Base-by-base conservation (phyloP, 805 yeast genomes). In the Starmerella ratchasimensis region DNA sequence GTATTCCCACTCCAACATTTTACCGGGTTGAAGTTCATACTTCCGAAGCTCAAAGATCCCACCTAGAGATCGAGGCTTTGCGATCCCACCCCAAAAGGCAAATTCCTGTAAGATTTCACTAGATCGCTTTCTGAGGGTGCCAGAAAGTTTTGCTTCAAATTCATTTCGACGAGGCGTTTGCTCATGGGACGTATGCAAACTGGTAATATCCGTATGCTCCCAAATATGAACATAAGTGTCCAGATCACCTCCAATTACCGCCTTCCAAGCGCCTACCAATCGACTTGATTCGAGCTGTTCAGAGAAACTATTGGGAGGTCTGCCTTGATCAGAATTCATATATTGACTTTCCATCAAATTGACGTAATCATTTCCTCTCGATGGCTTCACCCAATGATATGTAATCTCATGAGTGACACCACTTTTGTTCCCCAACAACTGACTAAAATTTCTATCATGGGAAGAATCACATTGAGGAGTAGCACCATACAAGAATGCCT, bases 61-160 rank as follows among this genome's bases (percentile, higher is more conserved):
- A 16, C 68, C 68, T 14, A 59, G 51, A 20, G 48, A 40, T 18
- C 59, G 60, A 5, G 68, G 67, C 1, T 60, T 48, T 3, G 67
- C 61, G 9, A 67, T 62, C 11, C 66, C 67, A 14, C 67, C 67
- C 67, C 67, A 62, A 50, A 62, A 62, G 37, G 55, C 50, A 51
- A 62, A 62, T 44, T 62, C 67, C 38, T 63, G 67, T 46, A 60
- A 53, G n/a, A 62, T 41, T 30, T 56, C 51, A 21, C 53, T 48
- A 30, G 47, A 49, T 20, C 68, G 57, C 13, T 59, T 49, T 26
- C 59, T 50, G 15, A 62, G 50, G 22, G 43, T 34, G 26, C 40
- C 48, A 9, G 57, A 47, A 31, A 52, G 58, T 17, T 51, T 49
- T 17, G 55, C 40, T 43, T 56, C 59, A 33, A 40, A 37, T 14